Evolutionary conservation across 208 protist genomes (phyloP), one percentile per base, ranked within the genome.

Genomic region (Herpetomonas muscarum): DNA sequence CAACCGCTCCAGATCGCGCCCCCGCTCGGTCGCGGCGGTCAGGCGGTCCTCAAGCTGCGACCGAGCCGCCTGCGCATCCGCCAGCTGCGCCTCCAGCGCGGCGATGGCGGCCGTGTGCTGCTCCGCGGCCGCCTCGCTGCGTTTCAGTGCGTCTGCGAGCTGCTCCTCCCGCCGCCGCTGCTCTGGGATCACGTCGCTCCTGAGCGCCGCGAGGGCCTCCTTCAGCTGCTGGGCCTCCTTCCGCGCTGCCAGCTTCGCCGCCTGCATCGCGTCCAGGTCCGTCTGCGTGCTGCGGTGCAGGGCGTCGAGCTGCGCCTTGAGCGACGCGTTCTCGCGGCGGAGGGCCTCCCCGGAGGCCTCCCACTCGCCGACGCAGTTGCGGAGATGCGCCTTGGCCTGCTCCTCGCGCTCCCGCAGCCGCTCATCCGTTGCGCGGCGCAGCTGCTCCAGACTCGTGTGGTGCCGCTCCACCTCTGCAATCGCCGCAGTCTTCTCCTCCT

Each of bases 31-130:
- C 7, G 19, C 19, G 10, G 44, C 19, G 24, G 53, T 34, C 59
- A 64, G 19, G 9, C 17, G 3, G 6, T 25, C 29, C 55, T 52
- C 37, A 17, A 52, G 28, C n/a, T 39, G 13, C 4, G 17, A 15
- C 24, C 30, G 21, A 10, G 52, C 28, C 9, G 19, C 15, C 10
- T 31, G n/a, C 24, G 47, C 42, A 5, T 61, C 25, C 39, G 17
- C 42, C 41, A 45, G 13, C 25, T 34, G 55, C 55, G 19, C 22
- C 39, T 48, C 34, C 34, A 58, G 39, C 10, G 53, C 53, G 12
- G 4, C 22, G 22, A 10, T 3, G n/a, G 25, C 15, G 3, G 10
- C 28, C 21, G 21, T 19, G 12, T 3, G 29, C 28, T 58, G 29
- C 22, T 15, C 10, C 37, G 6, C 4, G 3, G 5, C 28, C 53